Conservation (phyloP, 2,329 filamentous ascomycete species). For the Pseudogymnoascus sp. region DNA sequence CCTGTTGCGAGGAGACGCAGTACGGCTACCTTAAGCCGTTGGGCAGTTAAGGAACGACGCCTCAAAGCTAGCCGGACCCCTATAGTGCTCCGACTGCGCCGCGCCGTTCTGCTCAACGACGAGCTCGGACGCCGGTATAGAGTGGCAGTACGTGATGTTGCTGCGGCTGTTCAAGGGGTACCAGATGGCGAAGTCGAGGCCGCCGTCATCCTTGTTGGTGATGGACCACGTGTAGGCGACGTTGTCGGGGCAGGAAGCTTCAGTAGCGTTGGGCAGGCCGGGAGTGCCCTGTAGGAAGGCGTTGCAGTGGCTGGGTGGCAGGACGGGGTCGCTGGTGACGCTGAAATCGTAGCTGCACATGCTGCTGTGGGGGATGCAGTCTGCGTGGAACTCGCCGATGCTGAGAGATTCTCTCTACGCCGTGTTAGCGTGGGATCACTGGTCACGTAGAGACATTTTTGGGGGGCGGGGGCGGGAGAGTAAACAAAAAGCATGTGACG, state of each 20-base stretch:
- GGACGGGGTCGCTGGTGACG: constrained; percentile 22
- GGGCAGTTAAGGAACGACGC: constrained; percentile 12
- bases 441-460: not conserved
- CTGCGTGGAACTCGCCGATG: constrained; percentile 25
- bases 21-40: not conserved
- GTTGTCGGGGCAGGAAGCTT: constrained; percentile 30
- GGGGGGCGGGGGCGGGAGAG: not conserved
- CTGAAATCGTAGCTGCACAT: constrained; percentile 26
- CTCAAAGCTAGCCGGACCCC: constrained; percentile 12
- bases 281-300: constrained; percentile 29
- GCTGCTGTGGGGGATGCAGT: constrained; percentile 29
- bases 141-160: constrained; percentile 17
- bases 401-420: constrained; percentile 27
- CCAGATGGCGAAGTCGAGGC: constrained; percentile 14
- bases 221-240: constrained; percentile 14
- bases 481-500: not conserved
- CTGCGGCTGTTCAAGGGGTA: constrained; percentile 15
- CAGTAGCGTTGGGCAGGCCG: constrained; percentile 30
- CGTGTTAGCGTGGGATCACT: not conserved
- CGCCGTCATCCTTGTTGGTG: constrained; percentile 10
- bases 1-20: too few species aligned
- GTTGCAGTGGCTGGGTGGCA: constrained; percentile 17
- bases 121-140: constrained; percentile 17
- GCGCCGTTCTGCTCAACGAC: constrained; percentile 20
- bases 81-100: constrained; percentile 12